Conservation (phyloP, 257 asterid genomes). For the Rhazya stricta region DNA sequence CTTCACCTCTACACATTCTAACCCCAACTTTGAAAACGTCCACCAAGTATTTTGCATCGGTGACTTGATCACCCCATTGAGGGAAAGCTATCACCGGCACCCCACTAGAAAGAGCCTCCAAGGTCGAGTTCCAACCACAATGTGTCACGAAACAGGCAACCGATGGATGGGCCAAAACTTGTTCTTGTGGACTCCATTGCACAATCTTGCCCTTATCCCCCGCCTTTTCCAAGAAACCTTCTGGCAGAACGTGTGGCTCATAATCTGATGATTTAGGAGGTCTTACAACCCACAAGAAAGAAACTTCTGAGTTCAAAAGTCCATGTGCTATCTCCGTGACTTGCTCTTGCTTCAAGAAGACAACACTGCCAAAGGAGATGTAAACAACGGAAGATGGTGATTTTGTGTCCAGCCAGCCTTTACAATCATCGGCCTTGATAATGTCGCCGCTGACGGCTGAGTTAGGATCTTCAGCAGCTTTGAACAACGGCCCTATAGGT, state of each 20-base stretch:
- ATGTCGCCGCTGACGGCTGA: constrained; percentile 38
- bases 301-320: constrained; percentile 37
- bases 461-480: constrained; percentile 1
- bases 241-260: constrained; percentile 41
- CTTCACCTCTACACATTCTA: constrained; percentile 63
- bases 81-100: constrained; percentile 75
- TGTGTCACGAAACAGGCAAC: constrained; percentile 71
- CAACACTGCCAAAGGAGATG: constrained; percentile 73
- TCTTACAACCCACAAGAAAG: constrained; percentile 63
- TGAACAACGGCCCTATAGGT: constrained; percentile 75
- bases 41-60: constrained; percentile 70
- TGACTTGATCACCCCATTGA: constrained; percentile 88
- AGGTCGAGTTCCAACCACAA: constrained; percentile 86
- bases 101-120: constrained; percentile 74
- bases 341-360: constrained; percentile 54
- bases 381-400: constrained; percentile 55
- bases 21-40: constrained; percentile 65
- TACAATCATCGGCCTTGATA: constrained; percentile 36
- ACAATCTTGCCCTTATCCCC: constrained; percentile 57
- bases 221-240: constrained; percentile 41
- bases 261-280: constrained; percentile 24
- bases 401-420: constrained; percentile 55
- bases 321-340: constrained; percentile 65
- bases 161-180: constrained; percentile 64
- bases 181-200: constrained; percentile 73